Percentiles rank a stretch among this genome's conserved stretches.
phyloP scores from a whole-genome alignment of 306 rosid species.

The Trifolium dubium region DNA sequence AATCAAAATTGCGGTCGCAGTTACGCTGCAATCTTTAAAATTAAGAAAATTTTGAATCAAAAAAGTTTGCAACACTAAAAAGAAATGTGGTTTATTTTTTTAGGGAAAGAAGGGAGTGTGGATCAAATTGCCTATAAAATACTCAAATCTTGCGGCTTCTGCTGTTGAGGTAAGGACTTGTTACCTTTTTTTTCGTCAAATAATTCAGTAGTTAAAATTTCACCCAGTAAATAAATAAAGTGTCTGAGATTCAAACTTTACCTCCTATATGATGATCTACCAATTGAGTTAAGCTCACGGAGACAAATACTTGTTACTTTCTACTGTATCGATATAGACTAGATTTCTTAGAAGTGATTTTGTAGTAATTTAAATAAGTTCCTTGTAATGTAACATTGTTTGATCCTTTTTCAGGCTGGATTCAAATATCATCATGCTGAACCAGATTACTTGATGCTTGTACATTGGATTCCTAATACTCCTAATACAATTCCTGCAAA shows the following conservation, averaged over 20 bases:
- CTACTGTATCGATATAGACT: too few species aligned
- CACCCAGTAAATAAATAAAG: too few species aligned
- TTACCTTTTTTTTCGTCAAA: too few species aligned
- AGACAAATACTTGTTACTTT: constrained; percentile 45
- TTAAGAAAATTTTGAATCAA: neutral
- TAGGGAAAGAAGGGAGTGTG: constrained; percentile 88
- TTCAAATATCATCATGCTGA: constrained; percentile 91
- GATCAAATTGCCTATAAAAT: constrained; percentile 70
- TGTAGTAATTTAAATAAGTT: constrained; percentile 3
- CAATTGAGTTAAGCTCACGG: neutral
- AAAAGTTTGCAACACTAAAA: neutral
- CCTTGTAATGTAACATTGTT: neutral
- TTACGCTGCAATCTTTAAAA: neutral
- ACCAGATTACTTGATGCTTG: constrained; percentile 81
- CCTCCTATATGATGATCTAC: too few species aligned
- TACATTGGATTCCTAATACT: constrained; percentile 71
- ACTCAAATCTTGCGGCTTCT: constrained; percentile 61
- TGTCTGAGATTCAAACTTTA: too few species aligned
- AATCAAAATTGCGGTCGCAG: neutral
- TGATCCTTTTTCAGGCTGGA: constrained; percentile 65
- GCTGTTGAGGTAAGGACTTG: constrained; percentile 61
- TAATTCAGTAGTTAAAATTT: too few species aligned
- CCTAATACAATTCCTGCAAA: constrained; percentile 73
- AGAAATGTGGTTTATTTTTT: neutral
- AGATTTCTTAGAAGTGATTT: constrained; percentile 7